Conservation (phyloP, 192 early-diverging fungal species). For the Dissophora ornata region DNA sequence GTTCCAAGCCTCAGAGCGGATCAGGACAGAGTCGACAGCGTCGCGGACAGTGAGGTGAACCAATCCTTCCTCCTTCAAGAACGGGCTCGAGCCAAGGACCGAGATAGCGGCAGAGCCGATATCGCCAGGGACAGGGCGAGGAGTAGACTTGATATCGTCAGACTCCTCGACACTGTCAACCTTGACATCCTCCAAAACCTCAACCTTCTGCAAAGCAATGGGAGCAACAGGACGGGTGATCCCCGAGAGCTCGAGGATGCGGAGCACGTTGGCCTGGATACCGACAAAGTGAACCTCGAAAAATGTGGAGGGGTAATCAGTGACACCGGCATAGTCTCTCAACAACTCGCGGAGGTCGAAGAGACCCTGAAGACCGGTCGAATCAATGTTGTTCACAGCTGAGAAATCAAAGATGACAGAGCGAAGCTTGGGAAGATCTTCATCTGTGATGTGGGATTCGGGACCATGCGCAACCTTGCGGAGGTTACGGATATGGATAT, state of each 20-base stretch:
- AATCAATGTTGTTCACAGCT: conserved; percentile 82
- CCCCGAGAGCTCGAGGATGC: conserved; percentile 36
- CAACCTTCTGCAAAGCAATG: conserved; percentile 35
- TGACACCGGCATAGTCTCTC: conserved; percentile 48
- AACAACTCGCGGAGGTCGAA: conserved; percentile 63
- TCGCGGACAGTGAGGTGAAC: conserved; percentile 54
- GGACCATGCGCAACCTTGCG: conserved; percentile 40
- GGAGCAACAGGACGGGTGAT: conserved; percentile 44
- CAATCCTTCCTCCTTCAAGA: conserved; percentile 51
- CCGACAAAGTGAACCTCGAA: conserved; percentile 59
- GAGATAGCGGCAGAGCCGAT: conserved; percentile 20
- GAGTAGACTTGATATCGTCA: conserved; percentile 9
- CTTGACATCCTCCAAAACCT: conserved; percentile 23
- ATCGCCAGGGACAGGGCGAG: conserved; percentile 8
- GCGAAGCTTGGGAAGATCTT: conserved; percentile 65
- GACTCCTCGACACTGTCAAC: background rate
- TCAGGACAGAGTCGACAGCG: conserved; percentile 40
- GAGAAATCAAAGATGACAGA: conserved; percentile 87
- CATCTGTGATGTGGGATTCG: conserved; percentile 45
- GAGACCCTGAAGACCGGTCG: conserved; percentile 81
- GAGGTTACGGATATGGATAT: conserved; percentile 29
- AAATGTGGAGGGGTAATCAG: conserved; percentile 35
- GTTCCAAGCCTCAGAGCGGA: conserved; percentile 34
- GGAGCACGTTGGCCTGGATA: conserved; percentile 45
- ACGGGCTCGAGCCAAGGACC: conserved; percentile 22